Conservation (phyloP, 2,329 filamentous ascomycete species). For the Rhynchosporium graminicola region DNA sequence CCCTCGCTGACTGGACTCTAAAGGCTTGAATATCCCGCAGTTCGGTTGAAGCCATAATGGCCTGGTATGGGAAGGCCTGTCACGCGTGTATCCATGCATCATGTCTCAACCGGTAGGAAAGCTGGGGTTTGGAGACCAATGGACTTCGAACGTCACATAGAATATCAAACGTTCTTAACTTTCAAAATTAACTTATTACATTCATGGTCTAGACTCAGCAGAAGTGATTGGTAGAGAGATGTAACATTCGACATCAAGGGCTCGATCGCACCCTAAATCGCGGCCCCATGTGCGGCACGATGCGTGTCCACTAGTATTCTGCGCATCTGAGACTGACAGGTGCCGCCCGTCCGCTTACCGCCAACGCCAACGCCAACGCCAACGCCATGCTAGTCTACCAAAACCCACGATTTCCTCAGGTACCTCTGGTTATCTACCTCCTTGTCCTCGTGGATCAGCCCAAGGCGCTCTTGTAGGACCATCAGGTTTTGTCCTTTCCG, state of each 20-base stretch:
- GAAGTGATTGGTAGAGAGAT: neutral
- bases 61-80: neutral
- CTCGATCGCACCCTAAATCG: neutral
- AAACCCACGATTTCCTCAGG: neutral
- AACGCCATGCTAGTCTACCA: conserved; percentile 1
- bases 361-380: conserved; percentile 5
- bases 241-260: neutral
- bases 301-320: conserved; percentile 1
- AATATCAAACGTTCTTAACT: conserved; percentile 1
- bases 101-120: neutral
- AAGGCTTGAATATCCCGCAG: conserved; percentile 6
- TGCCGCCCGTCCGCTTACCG: neutral
- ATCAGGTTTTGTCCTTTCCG: conserved; percentile 25
- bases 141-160: neutral
- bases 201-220: too few species aligned
- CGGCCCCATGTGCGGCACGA: conserved; percentile 6
- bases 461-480: conserved; percentile 44
- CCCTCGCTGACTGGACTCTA: neutral
- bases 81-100: conserved; percentile 1
- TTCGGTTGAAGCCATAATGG: neutral
- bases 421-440: conserved; percentile 1
- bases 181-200: neutral
- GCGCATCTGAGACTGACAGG: neutral
- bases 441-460: conserved; percentile 30
- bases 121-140: neutral